These are phyloP conservation scores for Globisporangium alternatum DNA, from an alignment of 352 stramenopile genomes.

Conservation along the genomic window DNA sequence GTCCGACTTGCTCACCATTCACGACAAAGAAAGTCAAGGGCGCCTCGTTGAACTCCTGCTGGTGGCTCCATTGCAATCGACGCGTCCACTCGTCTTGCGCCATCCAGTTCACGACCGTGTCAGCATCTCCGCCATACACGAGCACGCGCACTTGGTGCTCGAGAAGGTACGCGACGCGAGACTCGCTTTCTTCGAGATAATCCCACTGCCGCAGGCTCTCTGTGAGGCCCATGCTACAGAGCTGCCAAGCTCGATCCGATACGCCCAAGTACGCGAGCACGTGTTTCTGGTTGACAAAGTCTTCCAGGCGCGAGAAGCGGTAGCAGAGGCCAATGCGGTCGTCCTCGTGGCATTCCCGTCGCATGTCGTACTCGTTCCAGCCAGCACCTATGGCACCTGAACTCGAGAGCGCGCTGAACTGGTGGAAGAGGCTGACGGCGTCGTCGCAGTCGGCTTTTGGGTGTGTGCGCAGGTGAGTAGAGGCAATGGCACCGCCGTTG, in stretches of 20 bases:
- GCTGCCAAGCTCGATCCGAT: slow-evolving; percentile 28
- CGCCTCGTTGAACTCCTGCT: slow-evolving; percentile 27
- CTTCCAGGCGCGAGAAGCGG: slow-evolving; percentile 50
- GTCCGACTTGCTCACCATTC: slow-evolving; percentile 28
- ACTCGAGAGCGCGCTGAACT: slow-evolving; percentile 19
- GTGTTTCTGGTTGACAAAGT: slow-evolving; percentile 47
- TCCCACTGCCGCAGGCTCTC: slow-evolving; percentile 29
- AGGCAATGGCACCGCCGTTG: not conserved
- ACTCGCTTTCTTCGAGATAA: slow-evolving; percentile 53
- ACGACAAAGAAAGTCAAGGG: slow-evolving; percentile 19
- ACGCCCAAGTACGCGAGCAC: slow-evolving; percentile 50
- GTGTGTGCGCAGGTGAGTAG: slow-evolving; percentile 1
- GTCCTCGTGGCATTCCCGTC: slow-evolving; percentile 42
- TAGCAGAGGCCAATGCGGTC: slow-evolving; percentile 63
- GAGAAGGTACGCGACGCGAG: slow-evolving; percentile 44
- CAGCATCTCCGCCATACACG: slow-evolving; percentile 65
- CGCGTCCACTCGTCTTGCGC: slow-evolving; percentile 66
- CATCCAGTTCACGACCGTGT: slow-evolving; percentile 71
- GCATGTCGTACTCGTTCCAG: slow-evolving; percentile 73
- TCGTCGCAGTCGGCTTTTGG: slow-evolving; percentile 20
- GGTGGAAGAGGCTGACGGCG: slow-evolving; percentile 15
- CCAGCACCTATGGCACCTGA: slow-evolving; percentile 19
- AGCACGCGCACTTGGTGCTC: slow-evolving; percentile 64
- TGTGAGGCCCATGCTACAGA: slow-evolving; percentile 39
- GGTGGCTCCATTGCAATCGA: slow-evolving; percentile 40